A percentile compares a stretch with the other conserved stretches of the same genome.
Conservation (phyloP, 1,139 yeast genomes). For the Debaryomyces sp. region DNA sequence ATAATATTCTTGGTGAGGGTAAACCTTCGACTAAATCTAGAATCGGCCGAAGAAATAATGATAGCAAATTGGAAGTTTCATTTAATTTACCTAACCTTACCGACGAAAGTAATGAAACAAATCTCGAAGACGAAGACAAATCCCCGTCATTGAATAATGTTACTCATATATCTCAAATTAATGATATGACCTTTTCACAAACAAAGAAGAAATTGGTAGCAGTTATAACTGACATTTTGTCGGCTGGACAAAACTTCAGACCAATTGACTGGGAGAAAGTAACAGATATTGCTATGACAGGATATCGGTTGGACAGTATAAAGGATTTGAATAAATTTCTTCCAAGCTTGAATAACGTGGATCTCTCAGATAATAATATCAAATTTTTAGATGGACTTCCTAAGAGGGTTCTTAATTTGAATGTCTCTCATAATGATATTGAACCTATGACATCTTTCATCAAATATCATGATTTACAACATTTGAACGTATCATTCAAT, state of each 20-base stretch:
- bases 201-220: slow-evolving; percentile 48
- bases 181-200: slow-evolving; percentile 54
- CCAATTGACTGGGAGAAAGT: slow-evolving; percentile 47
- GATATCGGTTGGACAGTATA: slow-evolving; percentile 38
- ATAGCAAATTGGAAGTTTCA: slow-evolving; percentile 41
- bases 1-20: background rate
- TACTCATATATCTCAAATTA: slow-evolving; percentile 45
- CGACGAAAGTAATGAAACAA: background rate
- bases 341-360: slow-evolving; percentile 43
- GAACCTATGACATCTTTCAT: slow-evolving; percentile 46
- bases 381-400: slow-evolving; percentile 54
- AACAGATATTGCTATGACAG: slow-evolving; percentile 37
- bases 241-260: slow-evolving; percentile 23
- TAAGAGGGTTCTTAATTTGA: slow-evolving; percentile 33
- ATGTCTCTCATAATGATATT: slow-evolving; percentile 40
- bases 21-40: background rate
- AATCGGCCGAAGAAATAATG: slow-evolving; percentile 13
- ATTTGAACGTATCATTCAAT: slow-evolving; percentile 45
- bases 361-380: slow-evolving; percentile 47
- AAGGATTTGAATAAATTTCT: slow-evolving; percentile 47
- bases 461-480: slow-evolving; percentile 43
- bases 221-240: slow-evolving; percentile 48
- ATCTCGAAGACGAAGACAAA: slow-evolving; percentile 8
- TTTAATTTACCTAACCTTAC: slow-evolving; percentile 40
- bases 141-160: slow-evolving; percentile 26